phyloP scores from a whole-genome alignment of 2,329 filamentous ascomycete genomes.

The Trichoderma polysporum region DNA sequence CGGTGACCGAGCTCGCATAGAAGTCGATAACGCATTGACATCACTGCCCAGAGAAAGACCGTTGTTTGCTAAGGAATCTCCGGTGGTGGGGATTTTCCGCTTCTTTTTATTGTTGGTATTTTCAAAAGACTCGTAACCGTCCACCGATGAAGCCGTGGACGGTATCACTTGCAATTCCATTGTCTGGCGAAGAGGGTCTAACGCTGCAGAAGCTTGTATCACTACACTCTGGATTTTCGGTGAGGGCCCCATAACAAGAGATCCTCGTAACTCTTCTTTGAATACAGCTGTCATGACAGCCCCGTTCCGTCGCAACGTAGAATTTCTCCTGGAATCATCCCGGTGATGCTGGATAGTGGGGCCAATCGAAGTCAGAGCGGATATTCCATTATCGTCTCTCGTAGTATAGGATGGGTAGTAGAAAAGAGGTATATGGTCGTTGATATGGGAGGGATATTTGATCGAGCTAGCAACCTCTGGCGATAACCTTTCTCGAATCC shows the following conservation, averaged over 20 bases:
- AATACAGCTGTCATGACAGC: conserved; percentile 55
- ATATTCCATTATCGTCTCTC: conserved; percentile 43
- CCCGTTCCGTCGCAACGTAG: conserved; percentile 26
- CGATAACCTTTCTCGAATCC: conserved; percentile 82
- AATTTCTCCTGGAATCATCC: conserved; percentile 27
- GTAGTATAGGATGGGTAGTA: conserved; percentile 55
- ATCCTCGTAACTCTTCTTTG: conserved; percentile 49
- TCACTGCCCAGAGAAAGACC: conserved; percentile 39
- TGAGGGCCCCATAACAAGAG: conserved; percentile 46
- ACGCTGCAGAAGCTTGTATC: conserved; percentile 44
- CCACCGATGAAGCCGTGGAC: conserved; percentile 69
- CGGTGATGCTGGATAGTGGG: conserved; percentile 23
- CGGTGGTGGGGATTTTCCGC: conserved; percentile 90
- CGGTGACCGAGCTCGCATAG: conserved; percentile 26
- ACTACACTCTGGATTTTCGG: conserved; percentile 47
- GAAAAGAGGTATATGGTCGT: conserved; percentile 71
- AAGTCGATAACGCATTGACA: conserved; percentile 42
- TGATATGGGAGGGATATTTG: conserved; percentile 74
- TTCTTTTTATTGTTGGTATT: conserved; percentile 99
- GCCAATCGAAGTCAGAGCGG: background rate
- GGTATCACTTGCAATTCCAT: conserved; percentile 56
- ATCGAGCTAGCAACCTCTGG: conserved; percentile 81
- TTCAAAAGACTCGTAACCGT: conserved; percentile 96
- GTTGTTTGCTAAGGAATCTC: conserved; percentile 57
- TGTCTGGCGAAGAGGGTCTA: conserved; percentile 44